Conservation (phyloP, 129 eudicot species). For the Silybum marianum region DNA sequence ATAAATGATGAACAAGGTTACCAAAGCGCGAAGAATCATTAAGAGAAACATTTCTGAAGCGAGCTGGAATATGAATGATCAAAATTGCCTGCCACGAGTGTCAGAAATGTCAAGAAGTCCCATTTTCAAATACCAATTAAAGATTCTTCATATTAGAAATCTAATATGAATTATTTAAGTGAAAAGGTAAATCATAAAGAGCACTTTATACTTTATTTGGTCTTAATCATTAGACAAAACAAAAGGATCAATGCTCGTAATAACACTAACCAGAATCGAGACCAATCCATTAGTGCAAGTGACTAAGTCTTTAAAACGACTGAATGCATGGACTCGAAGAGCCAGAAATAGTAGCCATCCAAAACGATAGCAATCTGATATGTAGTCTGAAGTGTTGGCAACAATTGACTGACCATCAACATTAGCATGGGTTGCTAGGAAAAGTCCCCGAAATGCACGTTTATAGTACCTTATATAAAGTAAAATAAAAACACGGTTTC, state of each 20-base stretch:
- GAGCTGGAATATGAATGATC: constrained; percentile 79
- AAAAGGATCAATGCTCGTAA: background rate
- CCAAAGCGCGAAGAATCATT: constrained; percentile 70
- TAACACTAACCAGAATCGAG: constrained; percentile 76
- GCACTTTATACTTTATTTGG: background rate
- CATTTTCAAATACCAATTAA: background rate
- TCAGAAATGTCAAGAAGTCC: constrained; percentile 20
- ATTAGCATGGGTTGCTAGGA: constrained; percentile 44
- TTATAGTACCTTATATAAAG: constrained; percentile 61
- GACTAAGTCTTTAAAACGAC: constrained; percentile 84
- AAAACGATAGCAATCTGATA: constrained; percentile 67
- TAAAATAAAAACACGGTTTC: background rate
- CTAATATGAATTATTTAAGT: background rate
- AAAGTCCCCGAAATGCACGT: constrained; percentile 58
- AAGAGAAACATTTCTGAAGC: constrained; percentile 56
- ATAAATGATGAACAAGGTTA: constrained; percentile 31
- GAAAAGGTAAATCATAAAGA: background rate
- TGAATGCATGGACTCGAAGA: constrained; percentile 79
- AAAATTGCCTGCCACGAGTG: constrained; percentile 75
- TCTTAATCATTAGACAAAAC: background rate
- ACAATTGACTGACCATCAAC: constrained; percentile 37
- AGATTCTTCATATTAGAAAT: background rate
- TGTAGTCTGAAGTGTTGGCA: constrained; percentile 28
- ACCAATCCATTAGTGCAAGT: constrained; percentile 89
- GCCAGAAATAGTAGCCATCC: constrained; percentile 98